Conservation (phyloP, 352 stramenopile species). For the Phytopythium vexans region DNA sequence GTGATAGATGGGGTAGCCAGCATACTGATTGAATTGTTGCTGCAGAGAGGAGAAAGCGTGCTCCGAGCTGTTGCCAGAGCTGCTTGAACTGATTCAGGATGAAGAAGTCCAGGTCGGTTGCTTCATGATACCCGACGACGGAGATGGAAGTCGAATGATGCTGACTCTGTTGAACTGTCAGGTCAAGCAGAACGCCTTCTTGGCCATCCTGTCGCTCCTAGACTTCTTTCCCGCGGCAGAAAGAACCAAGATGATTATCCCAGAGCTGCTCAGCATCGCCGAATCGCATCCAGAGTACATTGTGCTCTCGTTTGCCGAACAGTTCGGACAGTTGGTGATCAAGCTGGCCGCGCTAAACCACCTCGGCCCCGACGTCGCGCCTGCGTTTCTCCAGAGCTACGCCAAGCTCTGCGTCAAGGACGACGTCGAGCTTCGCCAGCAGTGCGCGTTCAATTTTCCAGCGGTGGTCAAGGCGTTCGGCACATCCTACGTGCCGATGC, state of each 20-base stretch:
- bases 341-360: constrained; percentile 63
- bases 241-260: constrained; percentile 60
- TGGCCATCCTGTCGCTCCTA: constrained; percentile 64
- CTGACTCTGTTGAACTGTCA: constrained; percentile 10
- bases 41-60: constrained; percentile 61
- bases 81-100: constrained; percentile 76
- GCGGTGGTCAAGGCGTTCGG: constrained; percentile 75
- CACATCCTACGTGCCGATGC: constrained; percentile 37
- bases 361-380: constrained; percentile 43
- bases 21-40: background rate
- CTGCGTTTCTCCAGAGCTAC: constrained; percentile 60
- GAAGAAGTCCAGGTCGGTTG: constrained; percentile 69
- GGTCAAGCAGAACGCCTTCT: constrained; percentile 78
- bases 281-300: constrained; percentile 64
- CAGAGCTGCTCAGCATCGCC: constrained; percentile 54
- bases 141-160: too few relatives aligned
- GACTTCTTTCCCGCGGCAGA: constrained; percentile 67
- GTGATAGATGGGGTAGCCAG: background rate
- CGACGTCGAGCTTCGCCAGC: constrained; percentile 55
- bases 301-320: constrained; percentile 38
- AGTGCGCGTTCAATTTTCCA: constrained; percentile 78
- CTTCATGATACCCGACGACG: too few relatives aligned
- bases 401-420: constrained; percentile 54
- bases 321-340: constrained; percentile 56
- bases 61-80: constrained; percentile 60